Evolutionary conservation across 2,329 filamentous ascomycete genomes (phyloP).

Genomic region (Exophiala alcalophila): DNA sequence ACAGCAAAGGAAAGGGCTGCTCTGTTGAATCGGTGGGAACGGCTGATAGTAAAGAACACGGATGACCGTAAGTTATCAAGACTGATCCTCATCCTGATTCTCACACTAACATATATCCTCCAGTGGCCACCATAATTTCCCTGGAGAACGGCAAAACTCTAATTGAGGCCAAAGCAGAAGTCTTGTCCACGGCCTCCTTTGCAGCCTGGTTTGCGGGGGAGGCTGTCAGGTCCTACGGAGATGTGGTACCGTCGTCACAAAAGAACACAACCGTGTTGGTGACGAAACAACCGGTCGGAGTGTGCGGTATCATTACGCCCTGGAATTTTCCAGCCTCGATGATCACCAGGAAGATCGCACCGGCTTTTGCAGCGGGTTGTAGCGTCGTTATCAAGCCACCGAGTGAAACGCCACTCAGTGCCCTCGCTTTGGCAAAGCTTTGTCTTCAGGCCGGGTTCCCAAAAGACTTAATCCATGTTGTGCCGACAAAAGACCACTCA

Average conservation of each 20-base stretch:
- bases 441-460: slow-evolving; percentile 36
- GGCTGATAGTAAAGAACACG: no score
- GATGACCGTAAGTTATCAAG: no score
- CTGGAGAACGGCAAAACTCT: slow-evolving; percentile 48
- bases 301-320: slow-evolving; percentile 78
- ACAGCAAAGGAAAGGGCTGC: no score
- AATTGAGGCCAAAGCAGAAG: slow-evolving; percentile 47
- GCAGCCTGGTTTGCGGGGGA: slow-evolving; percentile 53
- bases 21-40: no score
- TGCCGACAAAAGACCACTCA: slow-evolving; percentile 38
- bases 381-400: slow-evolving; percentile 38
- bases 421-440: slow-evolving; percentile 33
- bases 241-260: slow-evolving; percentile 57
- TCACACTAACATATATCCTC: no score
- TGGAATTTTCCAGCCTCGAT: slow-evolving; percentile 84
- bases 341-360: slow-evolving; percentile 47
- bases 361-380: slow-evolving; percentile 40
- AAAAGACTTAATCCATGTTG: slow-evolving; percentile 34
- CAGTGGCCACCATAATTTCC: no score
- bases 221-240: slow-evolving; percentile 40
- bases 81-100: no score
- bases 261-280: slow-evolving; percentile 72
- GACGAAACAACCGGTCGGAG: slow-evolving; percentile 77
- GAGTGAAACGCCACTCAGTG: slow-evolving; percentile 36
- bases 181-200: slow-evolving; percentile 47